Evolutionary conservation across 768 basidiomycete genomes (phyloP).

Genomic region (Collybiopsis confluens): DNA sequence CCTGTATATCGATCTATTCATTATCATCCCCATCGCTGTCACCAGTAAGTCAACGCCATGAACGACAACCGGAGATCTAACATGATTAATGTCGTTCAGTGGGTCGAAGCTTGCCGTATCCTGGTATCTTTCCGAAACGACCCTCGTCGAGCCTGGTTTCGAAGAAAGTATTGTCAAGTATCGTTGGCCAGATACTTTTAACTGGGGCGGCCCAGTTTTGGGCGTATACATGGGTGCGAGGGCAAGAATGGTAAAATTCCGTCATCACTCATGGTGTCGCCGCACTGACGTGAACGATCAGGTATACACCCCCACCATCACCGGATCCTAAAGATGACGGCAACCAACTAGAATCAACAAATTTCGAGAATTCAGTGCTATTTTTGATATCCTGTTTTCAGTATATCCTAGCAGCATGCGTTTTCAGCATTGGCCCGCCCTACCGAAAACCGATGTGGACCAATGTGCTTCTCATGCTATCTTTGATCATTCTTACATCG

Average conservation of each 20-base stretch:
- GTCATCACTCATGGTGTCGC: not conserved
- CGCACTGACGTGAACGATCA: constrained; percentile 21
- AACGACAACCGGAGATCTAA: not conserved
- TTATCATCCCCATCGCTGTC: constrained; percentile 96
- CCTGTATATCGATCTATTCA: constrained; percentile 95
- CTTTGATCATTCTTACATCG: constrained; percentile 58
- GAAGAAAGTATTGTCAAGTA: constrained; percentile 89
- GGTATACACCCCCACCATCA: constrained; percentile 73
- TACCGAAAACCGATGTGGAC: constrained; percentile 95
- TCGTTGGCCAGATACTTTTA: constrained; percentile 88
- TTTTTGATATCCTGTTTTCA: constrained; percentile 98
- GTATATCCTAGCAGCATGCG: constrained; percentile 93
- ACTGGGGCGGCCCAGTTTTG: constrained; percentile 81
- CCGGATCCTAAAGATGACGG: constrained; percentile 44
- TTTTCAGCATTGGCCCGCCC: constrained; percentile 97
- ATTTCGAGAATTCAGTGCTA: constrained; percentile 88
- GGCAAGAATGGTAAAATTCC: constrained; percentile 69
- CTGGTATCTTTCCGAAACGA: constrained; percentile 79
- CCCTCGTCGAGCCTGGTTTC: constrained; percentile 96
- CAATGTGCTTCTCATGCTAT: constrained; percentile 82
- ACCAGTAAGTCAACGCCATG: constrained; percentile 63
- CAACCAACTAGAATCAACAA: constrained; percentile 75
- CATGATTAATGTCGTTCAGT: constrained; percentile 43
- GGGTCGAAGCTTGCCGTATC: constrained; percentile 91
- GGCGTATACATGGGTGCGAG: constrained; percentile 85